A percentile compares a stretch with the other conserved stretches of the same genome.
Conservation (phyloP, 2,329 filamentous ascomycete genomes). For the Fusarium sp. region DNA sequence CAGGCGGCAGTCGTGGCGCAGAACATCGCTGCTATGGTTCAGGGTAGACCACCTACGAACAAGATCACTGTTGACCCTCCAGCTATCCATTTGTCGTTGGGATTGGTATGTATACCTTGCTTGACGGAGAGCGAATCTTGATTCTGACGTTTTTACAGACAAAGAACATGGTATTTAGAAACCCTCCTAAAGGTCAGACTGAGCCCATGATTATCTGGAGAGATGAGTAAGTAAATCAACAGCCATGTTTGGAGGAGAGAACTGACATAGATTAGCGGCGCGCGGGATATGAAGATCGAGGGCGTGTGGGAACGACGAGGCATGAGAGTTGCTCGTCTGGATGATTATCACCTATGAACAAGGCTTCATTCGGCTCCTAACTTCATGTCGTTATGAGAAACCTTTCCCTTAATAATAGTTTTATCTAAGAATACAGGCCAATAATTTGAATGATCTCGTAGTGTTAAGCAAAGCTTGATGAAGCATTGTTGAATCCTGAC, state of each 20-base stretch:
- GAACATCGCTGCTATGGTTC: conserved; percentile 42
- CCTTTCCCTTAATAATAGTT: too few species aligned
- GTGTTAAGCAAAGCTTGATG: too few species aligned
- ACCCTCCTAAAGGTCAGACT: conserved; percentile 34
- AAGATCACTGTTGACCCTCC: conserved; percentile 34
- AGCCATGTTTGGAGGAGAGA: accelerated
- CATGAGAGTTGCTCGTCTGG: conserved; percentile 26
- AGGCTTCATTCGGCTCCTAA: too few species aligned
- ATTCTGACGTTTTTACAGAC: conserved; percentile 18
- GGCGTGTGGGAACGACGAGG: conserved; percentile 44
- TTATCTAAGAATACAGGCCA: too few species aligned
- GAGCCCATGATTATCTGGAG: conserved; percentile 39
- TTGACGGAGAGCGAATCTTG: accelerated
- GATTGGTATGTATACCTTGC: conserved; percentile 26
- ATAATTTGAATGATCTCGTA: too few species aligned
- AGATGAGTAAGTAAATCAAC: conserved; percentile 35
- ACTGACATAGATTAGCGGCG: conserved; percentile 15
- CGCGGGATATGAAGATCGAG: conserved; percentile 40
- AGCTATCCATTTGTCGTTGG: conserved; percentile 41
- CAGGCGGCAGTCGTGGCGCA: conserved; percentile 41
- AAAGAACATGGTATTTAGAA: conserved; percentile 46
- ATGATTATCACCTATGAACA: conserved; percentile 41
- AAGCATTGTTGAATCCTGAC: too few species aligned
- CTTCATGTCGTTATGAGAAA: too few species aligned
- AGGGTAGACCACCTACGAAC: conserved; percentile 21